These are phyloP conservation scores for Trypanosoma lewisi DNA, from an alignment of 208 protist species.

Conservation along the genomic window DNA sequence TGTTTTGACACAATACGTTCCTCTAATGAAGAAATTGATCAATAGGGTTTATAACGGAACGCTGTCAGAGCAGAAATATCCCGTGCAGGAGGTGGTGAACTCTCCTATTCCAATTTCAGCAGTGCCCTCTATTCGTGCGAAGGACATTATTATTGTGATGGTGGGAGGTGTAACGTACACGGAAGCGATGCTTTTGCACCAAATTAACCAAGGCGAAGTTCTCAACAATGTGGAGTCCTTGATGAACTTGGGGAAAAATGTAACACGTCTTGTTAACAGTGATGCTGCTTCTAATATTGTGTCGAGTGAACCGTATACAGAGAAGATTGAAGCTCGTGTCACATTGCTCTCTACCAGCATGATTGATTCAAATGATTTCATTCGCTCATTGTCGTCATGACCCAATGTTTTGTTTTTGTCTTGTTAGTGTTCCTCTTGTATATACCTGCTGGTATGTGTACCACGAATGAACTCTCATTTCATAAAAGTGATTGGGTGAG, in stretches of 20 bases:
- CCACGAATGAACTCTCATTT: too few species aligned
- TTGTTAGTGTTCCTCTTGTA: too few species aligned
- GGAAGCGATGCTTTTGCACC: slow-evolving; percentile 70
- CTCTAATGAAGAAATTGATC: slow-evolving; percentile 88
- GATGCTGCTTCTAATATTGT: slow-evolving; percentile 20
- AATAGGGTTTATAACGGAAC: slow-evolving; percentile 84
- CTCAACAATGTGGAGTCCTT: slow-evolving; percentile 80
- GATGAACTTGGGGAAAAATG: slow-evolving; percentile 75
- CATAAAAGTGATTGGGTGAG: not conserved
- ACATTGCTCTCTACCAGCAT: slow-evolving; percentile 74
- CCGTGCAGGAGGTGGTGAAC: slow-evolving; percentile 55
- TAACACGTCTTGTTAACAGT: slow-evolving; percentile 44
- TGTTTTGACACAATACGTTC: slow-evolving; percentile 96
- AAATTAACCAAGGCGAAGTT: slow-evolving; percentile 74
- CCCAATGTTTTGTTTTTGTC: too few species aligned
- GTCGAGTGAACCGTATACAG: slow-evolving; percentile 61
- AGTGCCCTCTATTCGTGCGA: slow-evolving; percentile 54
- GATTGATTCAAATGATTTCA: slow-evolving; percentile 80
- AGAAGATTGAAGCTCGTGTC: slow-evolving; percentile 80
- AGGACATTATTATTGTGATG: slow-evolving; percentile 85
- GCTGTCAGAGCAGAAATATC: slow-evolving; percentile 66
- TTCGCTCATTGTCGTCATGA: slow-evolving; percentile 44
- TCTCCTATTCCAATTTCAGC: slow-evolving; percentile 51
- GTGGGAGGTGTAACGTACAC: slow-evolving; percentile 81
- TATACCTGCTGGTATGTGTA: too few species aligned